Conservation (phyloP, 2,329 filamentous ascomycete genomes). For the Tympanopsis confertula region DNA sequence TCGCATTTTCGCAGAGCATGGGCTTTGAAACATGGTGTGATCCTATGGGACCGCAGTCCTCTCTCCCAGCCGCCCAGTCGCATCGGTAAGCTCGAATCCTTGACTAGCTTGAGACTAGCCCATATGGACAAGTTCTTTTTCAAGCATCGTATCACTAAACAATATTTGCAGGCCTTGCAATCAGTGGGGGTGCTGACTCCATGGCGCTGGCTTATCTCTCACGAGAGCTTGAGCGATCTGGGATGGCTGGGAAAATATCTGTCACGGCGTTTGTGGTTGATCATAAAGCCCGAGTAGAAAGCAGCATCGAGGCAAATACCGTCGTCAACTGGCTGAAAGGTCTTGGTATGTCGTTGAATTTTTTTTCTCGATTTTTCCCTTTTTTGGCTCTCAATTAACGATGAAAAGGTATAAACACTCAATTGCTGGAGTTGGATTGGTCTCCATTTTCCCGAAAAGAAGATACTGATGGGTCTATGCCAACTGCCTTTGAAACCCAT, state of each 20-base stretch:
- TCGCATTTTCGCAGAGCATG: neutral
- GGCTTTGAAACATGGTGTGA: neutral
- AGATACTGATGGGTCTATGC: too few species aligned
- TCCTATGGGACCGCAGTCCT: neutral
- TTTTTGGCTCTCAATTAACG: too few species aligned
- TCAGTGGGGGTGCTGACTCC: neutral
- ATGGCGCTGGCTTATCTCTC: neutral
- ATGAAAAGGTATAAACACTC: neutral
- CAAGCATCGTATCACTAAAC: neutral
- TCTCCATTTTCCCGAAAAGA: too few species aligned
- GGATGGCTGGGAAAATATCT: neutral
- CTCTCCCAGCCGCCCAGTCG: neutral
- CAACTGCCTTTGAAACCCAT: neutral
- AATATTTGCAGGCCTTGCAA: neutral
- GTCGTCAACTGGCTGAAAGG: neutral
- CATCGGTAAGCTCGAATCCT: neutral
- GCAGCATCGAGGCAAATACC: neutral
- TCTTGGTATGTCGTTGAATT: neutral
- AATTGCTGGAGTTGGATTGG: neutral
- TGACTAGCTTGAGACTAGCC: neutral
- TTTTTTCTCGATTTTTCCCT: too few species aligned
- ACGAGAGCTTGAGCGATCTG: neutral
- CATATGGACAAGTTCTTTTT: neutral
- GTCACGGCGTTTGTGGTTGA: slow-evolving; percentile 1
- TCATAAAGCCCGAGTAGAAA: slow-evolving; percentile 1